Percentiles rank a stretch among this genome's conserved stretches.
Evolutionary conservation across 176 grass and related monocot genomes (phyloP).

Genomic region (Rhipidocladum racemiflorum): DNA sequence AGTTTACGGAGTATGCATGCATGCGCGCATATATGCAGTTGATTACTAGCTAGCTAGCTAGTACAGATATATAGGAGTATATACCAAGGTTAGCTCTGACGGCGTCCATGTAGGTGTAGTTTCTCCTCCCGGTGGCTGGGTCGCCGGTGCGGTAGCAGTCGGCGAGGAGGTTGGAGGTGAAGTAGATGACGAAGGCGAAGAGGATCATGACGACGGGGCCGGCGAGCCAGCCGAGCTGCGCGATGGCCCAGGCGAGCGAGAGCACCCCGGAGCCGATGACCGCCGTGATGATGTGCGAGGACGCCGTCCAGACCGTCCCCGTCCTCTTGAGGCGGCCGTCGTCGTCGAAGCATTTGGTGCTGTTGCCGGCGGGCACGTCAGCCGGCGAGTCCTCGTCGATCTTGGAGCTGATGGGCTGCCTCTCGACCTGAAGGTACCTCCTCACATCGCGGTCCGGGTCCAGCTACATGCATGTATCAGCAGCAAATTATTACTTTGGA

Average conservation of each 20-base stretch:
- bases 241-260: slow-evolving; percentile 51
- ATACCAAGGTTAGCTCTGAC: slow-evolving; percentile 35
- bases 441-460: slow-evolving; percentile 46
- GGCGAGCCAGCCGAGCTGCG: slow-evolving; percentile 53
- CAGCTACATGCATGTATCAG: slow-evolving; percentile 9
- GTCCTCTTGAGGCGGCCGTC: slow-evolving; percentile 49
- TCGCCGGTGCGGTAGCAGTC: slow-evolving; percentile 57
- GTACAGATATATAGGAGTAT: no score
- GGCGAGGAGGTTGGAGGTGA: slow-evolving; percentile 43
- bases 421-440: slow-evolving; percentile 59
- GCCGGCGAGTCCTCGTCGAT: slow-evolving; percentile 13
- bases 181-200: slow-evolving; percentile 52
- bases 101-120: slow-evolving; percentile 71
- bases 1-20: no score
- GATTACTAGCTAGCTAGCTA: no score
- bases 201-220: slow-evolving; percentile 50
- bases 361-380: not conserved
- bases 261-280: slow-evolving; percentile 62
- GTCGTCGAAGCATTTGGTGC: slow-evolving; percentile 49
- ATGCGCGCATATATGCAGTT: no score
- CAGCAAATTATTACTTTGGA: no score
- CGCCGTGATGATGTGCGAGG: slow-evolving; percentile 62
- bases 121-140: slow-evolving; percentile 40
- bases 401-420: slow-evolving; percentile 14
- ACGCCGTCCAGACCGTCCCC: slow-evolving; percentile 53